A percentile compares a stretch with the other conserved stretches of the same genome.
These are phyloP conservation scores for Astragalus glycyphyllos DNA, from an alignment of 306 rosid species.

Conservation along the genomic window DNA sequence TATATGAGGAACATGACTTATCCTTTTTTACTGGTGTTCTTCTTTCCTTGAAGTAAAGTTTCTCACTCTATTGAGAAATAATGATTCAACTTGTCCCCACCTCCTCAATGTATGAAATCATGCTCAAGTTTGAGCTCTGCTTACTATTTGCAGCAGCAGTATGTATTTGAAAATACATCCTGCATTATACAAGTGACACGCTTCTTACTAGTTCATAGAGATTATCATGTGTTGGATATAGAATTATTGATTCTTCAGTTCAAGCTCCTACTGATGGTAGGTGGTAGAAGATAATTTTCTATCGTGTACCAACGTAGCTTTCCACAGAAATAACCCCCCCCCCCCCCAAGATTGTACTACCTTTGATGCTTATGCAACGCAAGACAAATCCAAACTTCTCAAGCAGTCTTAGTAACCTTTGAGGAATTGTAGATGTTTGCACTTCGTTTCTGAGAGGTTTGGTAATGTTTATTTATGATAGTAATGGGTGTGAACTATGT, in stretches of 20 bases:
- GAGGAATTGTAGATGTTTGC: background rate
- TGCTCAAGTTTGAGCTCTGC: background rate
- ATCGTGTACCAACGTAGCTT: background rate
- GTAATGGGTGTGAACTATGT: background rate
- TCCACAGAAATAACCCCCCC: conserved; percentile 8
- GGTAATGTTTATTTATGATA: conserved; percentile 6
- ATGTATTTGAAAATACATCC: background rate
- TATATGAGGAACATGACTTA: background rate
- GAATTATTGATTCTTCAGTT: conserved; percentile 15
- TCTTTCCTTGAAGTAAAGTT: background rate
- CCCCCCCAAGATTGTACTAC: conserved; percentile 14
- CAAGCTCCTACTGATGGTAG: conserved; percentile 1
- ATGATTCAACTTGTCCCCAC: background rate
- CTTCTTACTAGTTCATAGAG: background rate
- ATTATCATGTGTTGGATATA: background rate
- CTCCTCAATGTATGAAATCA: background rate
- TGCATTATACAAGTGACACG: background rate
- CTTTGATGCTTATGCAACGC: conserved; percentile 1
- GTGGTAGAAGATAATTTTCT: background rate
- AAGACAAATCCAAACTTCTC: background rate
- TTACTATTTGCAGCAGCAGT: background rate
- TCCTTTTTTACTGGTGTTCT: background rate
- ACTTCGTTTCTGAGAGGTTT: conserved; percentile 1
- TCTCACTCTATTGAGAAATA: conserved; percentile 9
- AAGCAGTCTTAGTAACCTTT: background rate